Evolutionary conservation across 1,284 basidiomycete genomes (phyloP).

Genomic region (Vanrija pseudolonga): DNA sequence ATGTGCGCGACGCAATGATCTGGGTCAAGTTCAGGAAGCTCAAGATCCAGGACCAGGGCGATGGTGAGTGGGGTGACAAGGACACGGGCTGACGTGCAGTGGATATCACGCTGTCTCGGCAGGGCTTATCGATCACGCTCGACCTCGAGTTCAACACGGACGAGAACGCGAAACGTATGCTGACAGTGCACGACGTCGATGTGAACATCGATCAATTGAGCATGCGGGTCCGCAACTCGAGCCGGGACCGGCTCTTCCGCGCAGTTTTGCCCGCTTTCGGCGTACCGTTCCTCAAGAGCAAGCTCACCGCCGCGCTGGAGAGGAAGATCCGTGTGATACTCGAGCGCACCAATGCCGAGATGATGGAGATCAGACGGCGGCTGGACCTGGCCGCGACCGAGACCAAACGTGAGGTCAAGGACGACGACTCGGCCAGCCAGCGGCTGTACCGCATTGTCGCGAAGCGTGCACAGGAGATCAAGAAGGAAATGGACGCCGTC

Average conservation of each 20-base stretch:
- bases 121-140: constrained; percentile 3
- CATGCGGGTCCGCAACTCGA: neutral
- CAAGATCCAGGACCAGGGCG: constrained; percentile 2
- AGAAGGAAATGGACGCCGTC: neutral
- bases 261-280: neutral
- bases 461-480: neutral
- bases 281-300: constrained; percentile 6
- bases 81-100: neutral
- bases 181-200: constrained; percentile 1
- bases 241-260: constrained; percentile 3
- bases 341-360: neutral
- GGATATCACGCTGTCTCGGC: constrained; percentile 8
- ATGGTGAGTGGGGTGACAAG: neutral
- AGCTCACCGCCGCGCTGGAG: neutral
- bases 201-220: constrained; percentile 10
- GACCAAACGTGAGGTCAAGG: neutral
- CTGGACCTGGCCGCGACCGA: neutral
- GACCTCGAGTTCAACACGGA: constrained; percentile 9
- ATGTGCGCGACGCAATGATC: constrained; percentile 3
- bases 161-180: neutral
- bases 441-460: neutral
- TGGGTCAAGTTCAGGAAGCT: constrained; percentile 3
- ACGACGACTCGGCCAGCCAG: neutral
- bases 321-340: constrained; percentile 1
- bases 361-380: neutral